These are phyloP conservation scores for Camelina neglecta DNA, from an alignment of 345 rosid genomes.

Conservation along the genomic window DNA sequence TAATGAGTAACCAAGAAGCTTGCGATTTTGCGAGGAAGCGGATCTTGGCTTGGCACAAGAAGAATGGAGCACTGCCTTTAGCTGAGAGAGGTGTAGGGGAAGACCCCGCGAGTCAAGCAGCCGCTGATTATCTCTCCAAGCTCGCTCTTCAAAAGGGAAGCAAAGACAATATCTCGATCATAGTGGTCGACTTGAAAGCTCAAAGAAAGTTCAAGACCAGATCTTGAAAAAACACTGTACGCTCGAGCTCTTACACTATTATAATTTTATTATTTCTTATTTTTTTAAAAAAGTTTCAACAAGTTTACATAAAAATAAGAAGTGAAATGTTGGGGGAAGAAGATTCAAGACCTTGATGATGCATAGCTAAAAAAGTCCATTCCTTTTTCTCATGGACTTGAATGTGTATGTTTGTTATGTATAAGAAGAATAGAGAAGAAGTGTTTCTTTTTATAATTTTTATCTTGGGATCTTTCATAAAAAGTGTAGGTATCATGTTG, in stretches of 20 bases:
- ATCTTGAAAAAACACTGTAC: constrained; percentile 47
- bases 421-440: constrained; percentile 47
- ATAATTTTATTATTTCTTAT: constrained; percentile 23
- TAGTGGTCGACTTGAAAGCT: constrained; percentile 88
- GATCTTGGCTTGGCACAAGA: constrained; percentile 83
- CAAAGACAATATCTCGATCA: constrained; percentile 82
- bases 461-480: constrained; percentile 14
- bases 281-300: constrained; percentile 29
- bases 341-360: constrained; percentile 42
- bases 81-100: constrained; percentile 66
- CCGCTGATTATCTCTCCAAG: constrained; percentile 73
- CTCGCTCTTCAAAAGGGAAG: constrained; percentile 85
- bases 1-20: constrained; percentile 91
- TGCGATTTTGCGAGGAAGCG: constrained; percentile 82
- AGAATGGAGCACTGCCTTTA: constrained; percentile 56
- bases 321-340: constrained; percentile 37
- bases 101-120: constrained; percentile 80
- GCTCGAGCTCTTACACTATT: constrained; percentile 35
- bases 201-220: constrained; percentile 84
- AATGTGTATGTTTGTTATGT: constrained; percentile 50
- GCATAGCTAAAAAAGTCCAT: constrained; percentile 68
- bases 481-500: constrained; percentile 36
- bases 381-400: constrained; percentile 75
- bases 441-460: not conserved
- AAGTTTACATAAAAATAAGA: constrained; percentile 42